Evolutionary conservation across 441 rosid species (phyloP), one percentile per base, ranked within the genome.

Genomic region (Raphanus hybrid): DNA sequence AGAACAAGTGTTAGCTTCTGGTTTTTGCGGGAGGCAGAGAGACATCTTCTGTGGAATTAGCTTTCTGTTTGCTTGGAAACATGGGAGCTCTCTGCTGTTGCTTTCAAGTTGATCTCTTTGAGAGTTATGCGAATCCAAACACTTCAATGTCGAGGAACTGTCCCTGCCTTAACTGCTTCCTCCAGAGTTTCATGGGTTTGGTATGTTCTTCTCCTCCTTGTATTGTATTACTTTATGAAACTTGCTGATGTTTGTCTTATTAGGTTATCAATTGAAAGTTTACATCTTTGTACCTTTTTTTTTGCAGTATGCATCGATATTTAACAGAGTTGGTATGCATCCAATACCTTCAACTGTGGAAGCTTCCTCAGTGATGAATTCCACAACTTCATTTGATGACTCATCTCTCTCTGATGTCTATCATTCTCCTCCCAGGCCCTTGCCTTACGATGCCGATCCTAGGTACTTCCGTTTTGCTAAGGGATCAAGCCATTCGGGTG

Each of bases 81-180:
- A 93, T 96, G 99, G 99, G 97, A 58, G 75, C 97, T 71, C 88
- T 90, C 75, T 96, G 99, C 76, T 91, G 97, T 87, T 93, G 99
- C 77, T 78, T 93, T 71, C 95, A 66, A 71, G 79, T 71, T 34
- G 93, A 86, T 69, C 90, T 89, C 74, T 82, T 87, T 54, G 97
- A 92, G 85, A 93, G 84, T 81, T 89, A 90, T 81, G 73, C 84
- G 78, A 87, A 89, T 85, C 89, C 93, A 81, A 87, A 87, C 77
- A 85, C 82, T 87, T 76, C 93, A 76, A 82, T 80, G 7, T 85
- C 84, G 77, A 89, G 98, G 78, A 92, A 88, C 79, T 96, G 97
- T 79, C 64, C 85, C 71, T 96, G 99, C 82, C 85, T 92, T 7
- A 69, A 84, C 76, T 91, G 98, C 83, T 84, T 92, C 81, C 70